These are phyloP conservation scores for Globisporangium solare DNA, from an alignment of 352 stramenopile species.

Conservation along the genomic window DNA sequence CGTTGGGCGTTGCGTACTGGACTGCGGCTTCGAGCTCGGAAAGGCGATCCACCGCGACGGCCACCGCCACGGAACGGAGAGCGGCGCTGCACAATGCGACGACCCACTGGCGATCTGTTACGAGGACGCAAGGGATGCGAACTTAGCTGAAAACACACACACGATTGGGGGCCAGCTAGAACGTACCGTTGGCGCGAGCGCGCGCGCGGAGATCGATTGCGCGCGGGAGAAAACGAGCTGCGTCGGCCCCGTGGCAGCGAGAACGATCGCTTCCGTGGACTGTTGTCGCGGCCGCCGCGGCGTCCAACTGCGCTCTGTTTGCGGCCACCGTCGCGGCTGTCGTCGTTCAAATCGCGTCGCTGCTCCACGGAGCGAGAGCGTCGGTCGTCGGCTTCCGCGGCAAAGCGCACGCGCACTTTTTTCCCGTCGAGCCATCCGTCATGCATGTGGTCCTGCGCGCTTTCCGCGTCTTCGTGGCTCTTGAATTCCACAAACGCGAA, in stretches of 20 bases:
- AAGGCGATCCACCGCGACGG: conserved; percentile 35
- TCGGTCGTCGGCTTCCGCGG: conserved; percentile 4
- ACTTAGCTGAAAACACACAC: not conserved
- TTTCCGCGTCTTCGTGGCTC: conserved; percentile 42
- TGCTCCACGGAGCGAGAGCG: conserved; percentile 4
- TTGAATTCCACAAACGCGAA: conserved; percentile 58
- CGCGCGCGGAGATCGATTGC: conserved; percentile 4
- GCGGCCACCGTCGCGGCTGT: not conserved
- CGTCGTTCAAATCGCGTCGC: not conserved
- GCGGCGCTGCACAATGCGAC: conserved; percentile 9
- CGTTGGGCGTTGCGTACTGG: conserved; percentile 20
- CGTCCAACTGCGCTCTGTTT: conserved; percentile 4
- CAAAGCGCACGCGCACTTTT: conserved; percentile 56
- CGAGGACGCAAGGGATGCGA: too few relatives aligned
- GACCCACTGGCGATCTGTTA: conserved; percentile 1
- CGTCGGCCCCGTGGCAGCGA: conserved; percentile 10
- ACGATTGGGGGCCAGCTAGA: not conserved
- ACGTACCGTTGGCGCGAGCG: conserved; percentile 11
- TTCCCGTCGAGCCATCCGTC: conserved; percentile 82
- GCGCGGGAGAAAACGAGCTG: conserved; percentile 3
- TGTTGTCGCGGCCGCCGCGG: conserved; percentile 9
- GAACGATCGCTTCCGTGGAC: conserved; percentile 5
- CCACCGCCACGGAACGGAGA: conserved; percentile 20
- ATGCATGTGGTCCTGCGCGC: conserved; percentile 71
- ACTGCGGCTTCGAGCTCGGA: conserved; percentile 45